Evolutionary conservation across 1,139 yeast species (phyloP).

Genomic region (Saccharomyces pastorianus): DNA sequence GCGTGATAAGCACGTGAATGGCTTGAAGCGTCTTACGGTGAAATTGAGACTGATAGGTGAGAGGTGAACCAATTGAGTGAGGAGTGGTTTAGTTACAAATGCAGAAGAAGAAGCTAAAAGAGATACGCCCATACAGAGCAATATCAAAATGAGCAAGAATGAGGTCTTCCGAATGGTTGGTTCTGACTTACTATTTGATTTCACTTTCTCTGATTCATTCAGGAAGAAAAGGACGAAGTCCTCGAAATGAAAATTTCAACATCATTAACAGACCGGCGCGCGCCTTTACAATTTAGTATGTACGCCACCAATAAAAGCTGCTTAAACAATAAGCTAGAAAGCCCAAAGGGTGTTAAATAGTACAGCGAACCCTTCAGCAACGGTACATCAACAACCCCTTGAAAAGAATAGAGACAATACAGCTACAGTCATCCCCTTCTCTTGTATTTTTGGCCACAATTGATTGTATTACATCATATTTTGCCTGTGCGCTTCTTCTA

Average conservation of each 20-base stretch:
- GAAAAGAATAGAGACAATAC: background rate
- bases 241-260: background rate
- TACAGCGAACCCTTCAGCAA: background rate
- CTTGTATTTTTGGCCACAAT: background rate
- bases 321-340: background rate
- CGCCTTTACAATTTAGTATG: background rate
- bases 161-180: background rate
- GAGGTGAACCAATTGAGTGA: background rate
- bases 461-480: background rate
- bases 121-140: slow-evolving; percentile 8
- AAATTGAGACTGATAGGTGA: background rate
- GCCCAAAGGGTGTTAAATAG: background rate
- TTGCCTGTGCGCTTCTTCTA: background rate
- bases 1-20: background rate
- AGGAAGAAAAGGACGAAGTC: background rate
- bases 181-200: background rate
- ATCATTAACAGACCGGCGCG: background rate
- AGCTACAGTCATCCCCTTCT: background rate
- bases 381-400: background rate
- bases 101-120: slow-evolving; percentile 1
- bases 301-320: background rate
- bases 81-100: background rate
- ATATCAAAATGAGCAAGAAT: background rate
- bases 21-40: background rate
- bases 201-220: background rate